Evolutionary conservation across 2,329 filamentous ascomycete species (phyloP), one percentile per base, ranked within the genome.

Genomic region (Ascomycota sp.): DNA sequence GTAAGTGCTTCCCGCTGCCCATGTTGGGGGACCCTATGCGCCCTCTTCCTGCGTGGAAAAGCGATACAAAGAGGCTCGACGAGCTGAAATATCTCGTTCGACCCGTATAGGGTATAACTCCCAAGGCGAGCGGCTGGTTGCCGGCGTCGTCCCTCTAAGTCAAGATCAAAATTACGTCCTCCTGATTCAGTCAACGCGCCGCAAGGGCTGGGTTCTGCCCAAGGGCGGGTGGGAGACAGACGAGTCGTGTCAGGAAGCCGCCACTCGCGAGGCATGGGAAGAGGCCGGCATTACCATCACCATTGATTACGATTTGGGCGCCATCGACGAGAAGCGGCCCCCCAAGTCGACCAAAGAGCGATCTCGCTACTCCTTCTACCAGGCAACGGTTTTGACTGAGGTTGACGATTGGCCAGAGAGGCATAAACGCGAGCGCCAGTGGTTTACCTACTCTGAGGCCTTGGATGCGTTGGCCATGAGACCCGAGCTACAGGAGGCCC

Each of bases 181-280:
- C 42, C 65, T 98, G 42, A 93, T 95, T 44, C 83, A 94, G 59
- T 93, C 83, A 32, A 86, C 80, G 30, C 71, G 81, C 39, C 75
- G 83, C 44, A 81, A 81, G 51, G 81, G 80, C 44, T 98, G 89
- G 89, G 89, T 98, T 26, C 65, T 98, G 34, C 89, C 89, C 35
- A 98, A 98, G 53, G 89, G 89, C 47, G 89, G 89, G 35, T 98
- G 89, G 85, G 89, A 98, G 54, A 76, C 73, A 22, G 89, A 98
- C 53, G 89, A 98, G 57, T 69, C 75, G 36, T 89, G 80, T 38
- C 71, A 77, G 36, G 69, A 86, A 50, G 80, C 89, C 33, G 89
- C 89, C 32, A 55, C 76, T 62, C 62, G 89, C 41, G 89, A 98
- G 55, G 89, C 89, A 36, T 95, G 89, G 89, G 89, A 95, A 59